Evolutionary conservation across 2,329 filamentous ascomycete species (phyloP).

Genomic region (Sphaerostilbella broomeana): DNA sequence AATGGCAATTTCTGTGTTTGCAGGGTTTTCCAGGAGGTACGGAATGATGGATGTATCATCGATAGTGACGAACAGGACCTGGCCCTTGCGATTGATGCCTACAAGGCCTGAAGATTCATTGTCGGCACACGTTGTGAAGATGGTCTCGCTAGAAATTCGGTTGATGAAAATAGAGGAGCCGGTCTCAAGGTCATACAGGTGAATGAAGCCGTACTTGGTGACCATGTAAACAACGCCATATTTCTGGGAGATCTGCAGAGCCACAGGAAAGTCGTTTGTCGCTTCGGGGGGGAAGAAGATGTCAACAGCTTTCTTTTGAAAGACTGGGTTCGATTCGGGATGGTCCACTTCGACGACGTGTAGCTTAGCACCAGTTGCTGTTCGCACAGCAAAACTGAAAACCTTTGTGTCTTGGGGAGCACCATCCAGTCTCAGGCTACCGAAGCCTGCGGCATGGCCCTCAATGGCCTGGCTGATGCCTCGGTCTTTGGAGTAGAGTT

Average conservation of each 20-base stretch:
- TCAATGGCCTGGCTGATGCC: slow-evolving; percentile 98
- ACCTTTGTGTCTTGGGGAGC: slow-evolving; percentile 87
- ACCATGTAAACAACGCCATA: slow-evolving; percentile 97
- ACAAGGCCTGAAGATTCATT: slow-evolving; percentile 80
- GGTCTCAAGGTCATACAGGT: slow-evolving; percentile 95
- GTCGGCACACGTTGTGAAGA: slow-evolving; percentile 89
- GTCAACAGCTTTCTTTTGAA: slow-evolving; percentile 93
- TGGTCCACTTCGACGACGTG: slow-evolving; percentile 98
- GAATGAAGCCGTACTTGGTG: slow-evolving; percentile 98
- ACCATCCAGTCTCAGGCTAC: slow-evolving; percentile 80
- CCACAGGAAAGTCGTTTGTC: slow-evolving; percentile 93
- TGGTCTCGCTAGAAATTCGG: slow-evolving; percentile 97
- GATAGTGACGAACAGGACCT: slow-evolving; percentile 88
- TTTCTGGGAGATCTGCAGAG: slow-evolving; percentile 93
- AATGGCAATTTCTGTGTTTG: slow-evolving; percentile 86
- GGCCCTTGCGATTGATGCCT: slow-evolving; percentile 94
- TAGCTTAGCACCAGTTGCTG: slow-evolving; percentile 83
- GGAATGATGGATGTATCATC: slow-evolving; percentile 88
- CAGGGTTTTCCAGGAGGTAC: slow-evolving; percentile 93
- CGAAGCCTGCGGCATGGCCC: slow-evolving; percentile 92
- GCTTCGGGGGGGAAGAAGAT: slow-evolving; percentile 97
- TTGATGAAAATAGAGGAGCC: slow-evolving; percentile 99
- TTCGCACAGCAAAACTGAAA: slow-evolving; percentile 93
- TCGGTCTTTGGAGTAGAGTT: slow-evolving; percentile 91
- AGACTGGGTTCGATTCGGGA: slow-evolving; percentile 77